These are phyloP conservation scores for Populus trichocarpa DNA, from an alignment of 441 rosid genomes.

Conservation along the genomic window DNA sequence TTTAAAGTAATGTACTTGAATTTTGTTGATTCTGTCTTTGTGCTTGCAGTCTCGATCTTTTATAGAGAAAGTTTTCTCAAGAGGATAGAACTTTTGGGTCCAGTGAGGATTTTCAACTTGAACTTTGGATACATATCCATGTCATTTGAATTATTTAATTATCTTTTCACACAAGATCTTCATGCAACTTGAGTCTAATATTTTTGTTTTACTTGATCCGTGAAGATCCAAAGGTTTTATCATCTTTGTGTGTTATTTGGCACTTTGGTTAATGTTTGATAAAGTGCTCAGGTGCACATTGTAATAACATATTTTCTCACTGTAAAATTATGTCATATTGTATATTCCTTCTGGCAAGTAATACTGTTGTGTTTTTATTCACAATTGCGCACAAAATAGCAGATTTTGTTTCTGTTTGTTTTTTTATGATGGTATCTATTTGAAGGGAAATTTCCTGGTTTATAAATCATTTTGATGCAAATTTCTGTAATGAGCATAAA, in stretches of 20 bases:
- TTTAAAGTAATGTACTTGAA: neutral
- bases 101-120: neutral
- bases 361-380: neutral
- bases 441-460: neutral
- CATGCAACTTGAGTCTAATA: neutral
- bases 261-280: neutral
- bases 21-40: neutral
- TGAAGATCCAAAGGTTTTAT: slow-evolving; percentile 2
- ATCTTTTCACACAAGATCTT: neutral
- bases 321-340: neutral
- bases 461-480: neutral
- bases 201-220: slow-evolving; percentile 4
- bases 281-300: neutral
- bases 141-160: neutral
- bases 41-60: neutral
- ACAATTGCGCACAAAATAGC: neutral
- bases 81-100: neutral
- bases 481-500: neutral
- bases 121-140: neutral
- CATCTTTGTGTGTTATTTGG: neutral
- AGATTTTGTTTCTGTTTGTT: too few species aligned
- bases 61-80: neutral
- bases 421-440: neutral
- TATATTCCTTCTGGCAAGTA: neutral
- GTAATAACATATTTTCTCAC: neutral